Evolutionary conservation across 768 basidiomycete species (phyloP).

Genomic region (Suillus discolor): DNA sequence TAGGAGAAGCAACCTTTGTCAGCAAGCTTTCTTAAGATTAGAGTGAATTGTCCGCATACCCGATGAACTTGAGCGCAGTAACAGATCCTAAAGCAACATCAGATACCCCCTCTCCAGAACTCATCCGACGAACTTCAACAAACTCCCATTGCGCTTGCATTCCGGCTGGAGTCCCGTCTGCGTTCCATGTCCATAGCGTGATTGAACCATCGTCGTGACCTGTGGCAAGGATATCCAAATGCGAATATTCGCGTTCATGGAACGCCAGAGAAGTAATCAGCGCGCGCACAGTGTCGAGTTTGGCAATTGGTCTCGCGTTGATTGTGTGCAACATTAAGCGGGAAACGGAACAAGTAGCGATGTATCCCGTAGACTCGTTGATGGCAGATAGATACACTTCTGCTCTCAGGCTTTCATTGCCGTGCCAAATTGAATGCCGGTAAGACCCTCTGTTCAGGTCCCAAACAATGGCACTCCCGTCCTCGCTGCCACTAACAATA

Average conservation of each 20-base stretch:
- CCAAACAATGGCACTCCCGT: constrained; percentile 88
- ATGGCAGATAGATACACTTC: constrained; percentile 72
- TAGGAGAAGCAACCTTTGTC: constrained; percentile 57
- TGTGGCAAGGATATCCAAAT: constrained; percentile 76
- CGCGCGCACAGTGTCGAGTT: constrained; percentile 53
- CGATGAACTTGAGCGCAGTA: constrained; percentile 80
- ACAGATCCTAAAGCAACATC: constrained; percentile 55
- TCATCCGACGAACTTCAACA: constrained; percentile 66
- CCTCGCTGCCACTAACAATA: constrained; percentile 80
- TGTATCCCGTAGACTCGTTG: constrained; percentile 88
- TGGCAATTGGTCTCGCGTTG: constrained; percentile 79
- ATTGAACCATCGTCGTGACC: constrained; percentile 78
- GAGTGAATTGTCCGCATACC: constrained; percentile 46
- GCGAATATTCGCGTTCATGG: constrained; percentile 86
- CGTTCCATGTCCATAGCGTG: constrained; percentile 81
- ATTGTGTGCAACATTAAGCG: constrained; percentile 82
- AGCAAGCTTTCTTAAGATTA: constrained; percentile 35
- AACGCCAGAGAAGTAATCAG: constrained; percentile 80
- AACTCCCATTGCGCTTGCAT: constrained; percentile 78
- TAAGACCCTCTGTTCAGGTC: constrained; percentile 86
- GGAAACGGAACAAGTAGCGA: constrained; percentile 77
- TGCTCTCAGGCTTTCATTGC: constrained; percentile 30
- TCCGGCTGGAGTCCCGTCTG: constrained; percentile 69
- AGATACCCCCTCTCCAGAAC: constrained; percentile 44
- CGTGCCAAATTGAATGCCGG: constrained; percentile 79